phyloP scores from a whole-genome alignment of 371 early-diverging fungal species.

The Vairimorpha necatrix region DNA sequence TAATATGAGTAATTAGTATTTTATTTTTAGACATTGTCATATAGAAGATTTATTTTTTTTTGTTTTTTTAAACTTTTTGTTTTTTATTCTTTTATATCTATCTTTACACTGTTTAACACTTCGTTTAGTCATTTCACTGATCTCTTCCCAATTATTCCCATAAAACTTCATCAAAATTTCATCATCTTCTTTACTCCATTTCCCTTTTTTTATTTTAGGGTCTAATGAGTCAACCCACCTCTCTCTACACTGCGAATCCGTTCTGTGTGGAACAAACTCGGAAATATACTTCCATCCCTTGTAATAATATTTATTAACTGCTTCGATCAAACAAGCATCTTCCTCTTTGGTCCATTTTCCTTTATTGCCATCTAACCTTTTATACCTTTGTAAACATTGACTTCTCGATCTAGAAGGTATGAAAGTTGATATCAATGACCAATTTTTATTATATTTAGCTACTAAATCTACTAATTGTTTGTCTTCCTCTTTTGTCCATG shows the following conservation, averaged over 20 bases:
- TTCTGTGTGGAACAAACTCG: background rate
- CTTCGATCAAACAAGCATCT: constrained; percentile 63
- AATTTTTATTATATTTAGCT: background rate
- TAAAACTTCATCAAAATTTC: constrained; percentile 9
- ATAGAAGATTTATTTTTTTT: background rate
- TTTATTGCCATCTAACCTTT: constrained; percentile 57
- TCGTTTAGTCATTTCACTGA: constrained; percentile 23
- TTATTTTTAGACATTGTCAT: background rate
- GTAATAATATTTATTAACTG: background rate
- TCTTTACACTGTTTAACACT: constrained; percentile 47
- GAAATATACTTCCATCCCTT: constrained; percentile 5
- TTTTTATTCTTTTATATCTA: constrained; percentile 8
- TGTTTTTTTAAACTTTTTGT: background rate
- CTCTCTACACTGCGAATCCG: constrained; percentile 28
- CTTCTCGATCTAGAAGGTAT: background rate
- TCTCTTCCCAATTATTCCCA: constrained; percentile 13
- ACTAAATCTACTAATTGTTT: background rate
- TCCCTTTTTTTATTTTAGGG: constrained; percentile 12
- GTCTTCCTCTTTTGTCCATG: constrained; percentile 10
- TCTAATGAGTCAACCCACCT: constrained; percentile 12
- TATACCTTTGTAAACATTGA: constrained; percentile 11
- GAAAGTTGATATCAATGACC: background rate
- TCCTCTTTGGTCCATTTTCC: constrained; percentile 72
- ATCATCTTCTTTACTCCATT: constrained; percentile 49
- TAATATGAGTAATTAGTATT: too few relatives aligned